These are phyloP conservation scores for Arachis stenosperma DNA, from an alignment of 306 rosid genomes.

Conservation along the genomic window DNA sequence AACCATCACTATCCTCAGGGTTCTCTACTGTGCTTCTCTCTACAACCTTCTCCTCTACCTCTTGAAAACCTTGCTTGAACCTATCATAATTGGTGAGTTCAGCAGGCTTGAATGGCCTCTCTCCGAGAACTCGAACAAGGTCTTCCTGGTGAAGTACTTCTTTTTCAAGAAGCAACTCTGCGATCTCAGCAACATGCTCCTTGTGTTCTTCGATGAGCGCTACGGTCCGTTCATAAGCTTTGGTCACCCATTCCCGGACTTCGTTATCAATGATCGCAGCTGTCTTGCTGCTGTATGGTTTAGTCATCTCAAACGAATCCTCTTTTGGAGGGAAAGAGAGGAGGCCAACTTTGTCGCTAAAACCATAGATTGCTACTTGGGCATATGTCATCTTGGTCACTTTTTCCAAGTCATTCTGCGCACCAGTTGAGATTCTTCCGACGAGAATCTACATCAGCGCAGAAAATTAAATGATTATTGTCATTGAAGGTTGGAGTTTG, in stretches of 20 bases:
- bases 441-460: slow-evolving; percentile 60
- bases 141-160: slow-evolving; percentile 97
- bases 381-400: slow-evolving; percentile 98
- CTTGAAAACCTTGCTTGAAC: slow-evolving; percentile 72
- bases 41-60: slow-evolving; percentile 47
- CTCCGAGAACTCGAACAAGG: slow-evolving; percentile 66
- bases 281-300: slow-evolving; percentile 90
- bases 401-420: slow-evolving; percentile 93
- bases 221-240: slow-evolving; percentile 70
- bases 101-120: slow-evolving; percentile 63
- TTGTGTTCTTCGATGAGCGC: slow-evolving; percentile 73
- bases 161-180: slow-evolving; percentile 89
- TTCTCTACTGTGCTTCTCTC: slow-evolving; percentile 44
- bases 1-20: slow-evolving; percentile 59
- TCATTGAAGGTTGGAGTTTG: not conserved
- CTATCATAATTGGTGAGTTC: slow-evolving; percentile 71
- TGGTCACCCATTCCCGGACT: slow-evolving; percentile 84
- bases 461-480: slow-evolving; percentile 21
- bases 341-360: slow-evolving; percentile 93
- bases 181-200: slow-evolving; percentile 73
- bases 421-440: slow-evolving; percentile 90
- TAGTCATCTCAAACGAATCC: slow-evolving; percentile 63
- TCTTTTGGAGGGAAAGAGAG: slow-evolving; percentile 87
- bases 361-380: slow-evolving; percentile 92
- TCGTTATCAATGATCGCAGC: slow-evolving; percentile 78